These are phyloP conservation scores for Xerocomellus amylosporus DNA, from an alignment of 768 basidiomycete genomes.

Conservation along the genomic window DNA sequence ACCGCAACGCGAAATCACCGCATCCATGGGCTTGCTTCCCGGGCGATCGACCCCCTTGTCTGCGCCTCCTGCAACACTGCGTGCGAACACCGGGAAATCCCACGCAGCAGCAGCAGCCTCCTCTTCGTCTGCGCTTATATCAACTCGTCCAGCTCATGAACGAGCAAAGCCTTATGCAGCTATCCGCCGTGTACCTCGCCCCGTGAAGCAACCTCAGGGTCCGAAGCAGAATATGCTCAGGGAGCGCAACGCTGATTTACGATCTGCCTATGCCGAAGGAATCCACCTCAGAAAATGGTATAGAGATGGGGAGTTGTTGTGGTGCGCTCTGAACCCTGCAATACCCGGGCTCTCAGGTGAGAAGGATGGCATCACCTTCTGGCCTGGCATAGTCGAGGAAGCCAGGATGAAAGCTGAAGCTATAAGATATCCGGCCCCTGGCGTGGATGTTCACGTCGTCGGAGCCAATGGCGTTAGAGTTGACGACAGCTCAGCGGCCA, in stretches of 20 bases:
- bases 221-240: constrained; percentile 52
- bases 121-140: constrained; percentile 19
- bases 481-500: not conserved
- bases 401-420: constrained; percentile 47
- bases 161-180: constrained; percentile 39
- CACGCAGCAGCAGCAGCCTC: not conserved
- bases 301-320: constrained; percentile 67
- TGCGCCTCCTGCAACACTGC: constrained; percentile 23
- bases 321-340: constrained; percentile 56
- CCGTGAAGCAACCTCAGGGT: constrained; percentile 32
- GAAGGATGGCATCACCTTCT: constrained; percentile 55
- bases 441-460: not conserved
- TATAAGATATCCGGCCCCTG: constrained; percentile 27
- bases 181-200: constrained; percentile 38
- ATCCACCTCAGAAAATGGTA: constrained; percentile 56
- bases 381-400: constrained; percentile 72
- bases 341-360: constrained; percentile 42
- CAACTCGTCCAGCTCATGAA: constrained; percentile 18
- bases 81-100: constrained; percentile 16
- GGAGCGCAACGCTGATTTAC: constrained; percentile 64
- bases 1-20: constrained; percentile 67
- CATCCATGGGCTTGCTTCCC: constrained; percentile 47
- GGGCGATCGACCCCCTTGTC: constrained; percentile 34
- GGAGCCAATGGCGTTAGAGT: constrained; percentile 10
- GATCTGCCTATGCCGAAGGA: constrained; percentile 49